Evolutionary conservation across 2,329 filamentous ascomycete species (phyloP), one percentile per base, ranked within the genome.

Genomic region (Herpotrichia juniperi): DNA sequence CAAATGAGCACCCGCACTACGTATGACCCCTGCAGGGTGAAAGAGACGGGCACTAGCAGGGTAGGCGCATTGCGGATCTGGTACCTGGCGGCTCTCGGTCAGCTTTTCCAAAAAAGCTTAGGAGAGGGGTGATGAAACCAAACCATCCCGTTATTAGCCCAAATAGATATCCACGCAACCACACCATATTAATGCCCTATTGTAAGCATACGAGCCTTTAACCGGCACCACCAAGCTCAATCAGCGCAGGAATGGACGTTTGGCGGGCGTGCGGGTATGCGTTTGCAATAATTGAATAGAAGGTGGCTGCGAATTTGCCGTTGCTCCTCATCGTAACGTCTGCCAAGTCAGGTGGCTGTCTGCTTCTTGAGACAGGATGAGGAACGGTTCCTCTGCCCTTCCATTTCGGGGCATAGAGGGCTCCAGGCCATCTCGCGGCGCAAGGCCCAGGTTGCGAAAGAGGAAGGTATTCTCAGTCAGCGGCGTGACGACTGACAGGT

Each of bases 111-210:
- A 32, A 56, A 46, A 57, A 52, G 56, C 56, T 54, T 59, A 42
- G 49, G 25, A 31, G 24, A 31, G 48, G 44, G 46, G 43, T 24
- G 42, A 53, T 65, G 62, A 63, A 61, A 65, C 60, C 43, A 50
- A 54, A 47, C 57, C 51, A 51, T 51, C 9, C 40, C 54, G 31
- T 40, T 44, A 52, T 54, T 52, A 55, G 54, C 50, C 4, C 17
- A 31, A 24, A 37, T 42, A 42, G 5, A 19, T 24, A 39, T 7
- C 22, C 24, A 47, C n/a, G 21, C 21, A 26, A 32, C 14, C 34
- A 21, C 34, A 25, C 22, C 39, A 28, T 16, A 24, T 51, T 28
- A 47, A 51, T 49, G 37, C 42, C 40, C 31, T 12, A 42, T 49
- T 37, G 51, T n/a, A 35, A 47, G 16, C 47, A 12, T 32, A 30